Percentiles rank a stretch among this genome's conserved stretches.
Conservation (phyloP, 352 stramenopile genomes). For the Phytophthora rubi region DNA sequence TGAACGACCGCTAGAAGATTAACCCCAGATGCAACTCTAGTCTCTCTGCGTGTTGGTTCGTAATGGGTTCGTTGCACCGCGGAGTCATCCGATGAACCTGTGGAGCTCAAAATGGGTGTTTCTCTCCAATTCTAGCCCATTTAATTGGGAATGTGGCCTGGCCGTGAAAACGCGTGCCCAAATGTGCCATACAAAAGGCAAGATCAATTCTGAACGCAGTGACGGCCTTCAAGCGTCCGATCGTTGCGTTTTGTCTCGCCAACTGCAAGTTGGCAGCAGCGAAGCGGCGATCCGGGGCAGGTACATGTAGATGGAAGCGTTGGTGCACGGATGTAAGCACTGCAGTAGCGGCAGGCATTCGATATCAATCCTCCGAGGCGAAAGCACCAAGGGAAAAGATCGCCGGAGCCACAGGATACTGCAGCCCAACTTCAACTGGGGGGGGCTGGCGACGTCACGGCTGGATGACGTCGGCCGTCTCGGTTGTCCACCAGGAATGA, state of each 20-base stretch:
- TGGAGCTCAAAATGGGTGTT: background rate
- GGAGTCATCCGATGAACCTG: background rate
- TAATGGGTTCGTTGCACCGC: background rate
- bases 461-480: slow-evolving; percentile 23
- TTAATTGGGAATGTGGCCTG: background rate
- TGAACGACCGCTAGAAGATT: too few species aligned
- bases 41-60: too few species aligned
- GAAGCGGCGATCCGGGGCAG: background rate
- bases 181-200: slow-evolving; percentile 15
- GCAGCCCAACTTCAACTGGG: slow-evolving; percentile 20
- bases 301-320: background rate
- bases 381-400: background rate
- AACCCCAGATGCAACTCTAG: too few species aligned
- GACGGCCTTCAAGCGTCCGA: slow-evolving; percentile 22
- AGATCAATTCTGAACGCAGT: slow-evolving; percentile 15
- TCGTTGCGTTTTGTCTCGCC: slow-evolving; percentile 4
- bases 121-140: slow-evolving; percentile 9
- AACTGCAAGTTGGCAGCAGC: slow-evolving; percentile 9
- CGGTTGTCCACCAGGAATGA: slow-evolving; percentile 22
- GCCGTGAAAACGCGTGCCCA: background rate
- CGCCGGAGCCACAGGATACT: background rate
- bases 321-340: background rate
- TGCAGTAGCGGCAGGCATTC: background rate
- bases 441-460: slow-evolving; percentile 17
- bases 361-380: too few species aligned